phyloP scores from a whole-genome alignment of 2,329 filamentous ascomycete genomes.

The Xylaria sp. region DNA sequence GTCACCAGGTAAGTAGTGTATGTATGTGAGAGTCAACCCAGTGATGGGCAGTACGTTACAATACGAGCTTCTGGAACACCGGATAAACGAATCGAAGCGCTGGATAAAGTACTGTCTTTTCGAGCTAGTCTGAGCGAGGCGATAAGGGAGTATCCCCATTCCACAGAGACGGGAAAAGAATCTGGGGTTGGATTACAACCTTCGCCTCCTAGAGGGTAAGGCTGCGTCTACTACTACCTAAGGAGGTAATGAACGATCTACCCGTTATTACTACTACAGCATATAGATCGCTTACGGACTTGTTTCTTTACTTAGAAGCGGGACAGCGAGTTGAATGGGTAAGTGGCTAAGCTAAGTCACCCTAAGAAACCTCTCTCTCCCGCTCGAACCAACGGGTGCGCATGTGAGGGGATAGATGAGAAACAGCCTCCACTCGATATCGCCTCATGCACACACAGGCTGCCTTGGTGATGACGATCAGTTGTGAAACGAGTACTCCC shows the following conservation, averaged over 20 bases:
- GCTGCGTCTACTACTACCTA: constrained; percentile 38
- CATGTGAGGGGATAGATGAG: constrained; percentile 23
- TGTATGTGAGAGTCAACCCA: constrained; percentile 24
- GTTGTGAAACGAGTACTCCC: constrained; percentile 24
- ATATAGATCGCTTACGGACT: constrained; percentile 34
- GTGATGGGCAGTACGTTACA: constrained; percentile 24
- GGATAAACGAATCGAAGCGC: constrained; percentile 41
- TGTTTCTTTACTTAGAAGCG: constrained; percentile 42
- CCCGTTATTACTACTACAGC: constrained; percentile 31
- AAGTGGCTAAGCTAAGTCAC: constrained; percentile 27
- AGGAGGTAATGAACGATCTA: constrained; percentile 35
- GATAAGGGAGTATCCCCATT: constrained; percentile 23
- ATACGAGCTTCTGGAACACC: constrained; percentile 41
- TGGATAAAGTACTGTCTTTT: constrained; percentile 35
- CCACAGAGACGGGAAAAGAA: constrained; percentile 35
- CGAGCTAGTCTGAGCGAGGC: constrained; percentile 29
- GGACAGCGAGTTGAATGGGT: constrained; percentile 20
- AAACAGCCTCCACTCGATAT: constrained; percentile 32
- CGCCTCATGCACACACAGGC: constrained; percentile 25
- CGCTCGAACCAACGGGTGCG: constrained; percentile 21
- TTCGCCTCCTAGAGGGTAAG: constrained; percentile 34
- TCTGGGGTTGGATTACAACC: constrained; percentile 39
- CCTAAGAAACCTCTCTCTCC: constrained; percentile 3
- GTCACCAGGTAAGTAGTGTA: constrained; percentile 30
- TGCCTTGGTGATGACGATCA: constrained; percentile 30